These are phyloP conservation scores for Rhododendron williamsianum DNA, from an alignment of 148 eudicot species.

Conservation along the genomic window DNA sequence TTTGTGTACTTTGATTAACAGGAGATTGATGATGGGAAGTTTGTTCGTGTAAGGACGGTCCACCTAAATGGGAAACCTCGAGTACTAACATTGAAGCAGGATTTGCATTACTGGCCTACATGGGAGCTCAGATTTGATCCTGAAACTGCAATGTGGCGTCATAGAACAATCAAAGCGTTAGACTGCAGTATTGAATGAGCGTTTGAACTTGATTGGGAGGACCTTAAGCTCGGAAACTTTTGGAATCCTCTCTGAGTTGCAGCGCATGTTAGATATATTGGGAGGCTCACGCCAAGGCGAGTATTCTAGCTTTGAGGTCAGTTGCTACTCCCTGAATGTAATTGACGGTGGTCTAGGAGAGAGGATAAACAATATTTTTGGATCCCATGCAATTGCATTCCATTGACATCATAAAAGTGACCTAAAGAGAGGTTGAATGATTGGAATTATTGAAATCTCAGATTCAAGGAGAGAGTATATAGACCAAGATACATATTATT, in stretches of 20 bases:
- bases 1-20: constrained; percentile 9
- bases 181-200: constrained; percentile 29
- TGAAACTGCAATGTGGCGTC: constrained; percentile 65
- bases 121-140: constrained; percentile 90
- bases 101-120: constrained; percentile 96
- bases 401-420: not conserved
- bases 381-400: not conserved
- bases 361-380: not conserved
- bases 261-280: not conserved
- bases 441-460: not conserved
- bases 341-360: not conserved
- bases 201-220: not conserved
- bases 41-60: constrained; percentile 71
- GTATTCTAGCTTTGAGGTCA: not conserved
- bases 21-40: constrained; percentile 72
- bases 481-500: not conserved
- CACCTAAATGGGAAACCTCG: constrained; percentile 93
- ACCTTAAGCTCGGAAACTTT: not conserved
- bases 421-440: not conserved
- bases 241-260: not conserved
- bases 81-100: constrained; percentile 84
- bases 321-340: not conserved
- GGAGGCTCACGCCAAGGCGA: not conserved
- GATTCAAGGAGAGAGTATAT: not conserved
- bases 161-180: constrained; percentile 55